These are phyloP conservation scores for Tolypocladium pustulatum DNA, from an alignment of 2,329 filamentous ascomycete genomes.

Conservation along the genomic window DNA sequence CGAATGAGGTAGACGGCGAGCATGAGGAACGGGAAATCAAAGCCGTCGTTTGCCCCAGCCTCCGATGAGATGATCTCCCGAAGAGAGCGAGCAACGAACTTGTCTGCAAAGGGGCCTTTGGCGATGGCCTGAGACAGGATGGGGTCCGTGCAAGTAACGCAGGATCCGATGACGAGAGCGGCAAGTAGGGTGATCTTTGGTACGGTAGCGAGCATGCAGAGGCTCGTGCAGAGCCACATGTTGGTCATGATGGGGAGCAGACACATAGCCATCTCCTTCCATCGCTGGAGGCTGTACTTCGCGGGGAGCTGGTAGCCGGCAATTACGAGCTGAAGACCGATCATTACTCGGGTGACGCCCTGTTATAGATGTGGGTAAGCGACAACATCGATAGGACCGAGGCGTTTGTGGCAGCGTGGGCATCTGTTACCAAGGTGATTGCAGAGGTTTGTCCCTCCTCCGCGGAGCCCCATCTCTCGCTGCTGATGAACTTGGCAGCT, in stretches of 20 bases:
- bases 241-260: slow-evolving; percentile 50
- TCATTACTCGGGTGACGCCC: slow-evolving; percentile 47
- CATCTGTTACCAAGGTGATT: slow-evolving; percentile 26
- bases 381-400: background rate
- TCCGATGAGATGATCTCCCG: slow-evolving; percentile 53
- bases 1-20: slow-evolving; percentile 33
- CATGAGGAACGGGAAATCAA: slow-evolving; percentile 2
- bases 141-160: slow-evolving; percentile 51
- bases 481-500: slow-evolving; percentile 40
- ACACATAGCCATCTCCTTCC: slow-evolving; percentile 43
- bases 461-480: slow-evolving; percentile 15
- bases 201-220: slow-evolving; percentile 43
- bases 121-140: slow-evolving; percentile 52
- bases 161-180: slow-evolving; percentile 47
- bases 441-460: slow-evolving; percentile 18
- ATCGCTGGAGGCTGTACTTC: slow-evolving; percentile 37
- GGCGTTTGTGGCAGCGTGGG: background rate
- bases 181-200: slow-evolving; percentile 43
- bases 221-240: slow-evolving; percentile 44
- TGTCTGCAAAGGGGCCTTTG: slow-evolving; percentile 50
- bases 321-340: slow-evolving; percentile 53
- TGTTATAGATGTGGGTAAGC: slow-evolving; percentile 1
- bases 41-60: slow-evolving; percentile 28
- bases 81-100: slow-evolving; percentile 45
- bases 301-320: slow-evolving; percentile 52